These are phyloP conservation scores for Moesziomyces parantarcticus DNA, from an alignment of 1,284 basidiomycete genomes.

Conservation along the genomic window DNA sequence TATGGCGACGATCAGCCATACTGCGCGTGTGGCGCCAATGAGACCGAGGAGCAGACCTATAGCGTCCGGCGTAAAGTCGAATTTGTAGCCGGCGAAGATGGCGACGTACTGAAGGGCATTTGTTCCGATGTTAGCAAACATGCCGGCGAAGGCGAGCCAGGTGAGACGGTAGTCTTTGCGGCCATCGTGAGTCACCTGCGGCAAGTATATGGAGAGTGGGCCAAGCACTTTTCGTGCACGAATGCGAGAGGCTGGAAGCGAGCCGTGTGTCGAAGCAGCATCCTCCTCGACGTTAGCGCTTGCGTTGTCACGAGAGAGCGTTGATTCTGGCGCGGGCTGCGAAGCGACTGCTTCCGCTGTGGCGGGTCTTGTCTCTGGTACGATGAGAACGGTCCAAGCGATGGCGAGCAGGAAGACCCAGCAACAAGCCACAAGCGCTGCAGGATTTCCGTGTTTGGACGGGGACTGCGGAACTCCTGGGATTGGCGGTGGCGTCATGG, in stretches of 20 bases:
- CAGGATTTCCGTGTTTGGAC: slow-evolving; percentile 44
- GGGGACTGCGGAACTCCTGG: slow-evolving; percentile 22
- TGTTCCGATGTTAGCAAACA: slow-evolving; percentile 39
- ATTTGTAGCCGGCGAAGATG: slow-evolving; percentile 43
- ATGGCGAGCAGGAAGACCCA: slow-evolving; percentile 40
- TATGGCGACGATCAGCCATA: slow-evolving; percentile 41
- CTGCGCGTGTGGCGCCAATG: slow-evolving; percentile 36
- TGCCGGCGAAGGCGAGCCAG: slow-evolving; percentile 33
- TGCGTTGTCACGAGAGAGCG: neutral
- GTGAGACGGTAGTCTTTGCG: slow-evolving; percentile 44
- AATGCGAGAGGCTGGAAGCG: slow-evolving; percentile 14
- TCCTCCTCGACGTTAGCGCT: neutral
- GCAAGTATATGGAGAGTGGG: slow-evolving; percentile 38
- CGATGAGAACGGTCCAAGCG: slow-evolving; percentile 24
- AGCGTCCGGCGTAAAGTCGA: slow-evolving; percentile 46
- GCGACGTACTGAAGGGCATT: slow-evolving; percentile 37
- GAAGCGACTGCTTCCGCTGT: slow-evolving; percentile 4
- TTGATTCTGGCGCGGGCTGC: neutral
- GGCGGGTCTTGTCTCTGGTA: slow-evolving; percentile 38
- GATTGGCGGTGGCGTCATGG: slow-evolving; percentile 19
- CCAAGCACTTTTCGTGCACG: slow-evolving; percentile 28
- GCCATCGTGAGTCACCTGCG: slow-evolving; percentile 25
- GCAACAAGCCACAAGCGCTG: slow-evolving; percentile 34
- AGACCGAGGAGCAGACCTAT: slow-evolving; percentile 36
- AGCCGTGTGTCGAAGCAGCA: neutral